Percentiles rank a stretch among this genome's conserved stretches.
phyloP scores from a whole-genome alignment of 164 flowering plant genomes.

The Aristolochia californica region DNA sequence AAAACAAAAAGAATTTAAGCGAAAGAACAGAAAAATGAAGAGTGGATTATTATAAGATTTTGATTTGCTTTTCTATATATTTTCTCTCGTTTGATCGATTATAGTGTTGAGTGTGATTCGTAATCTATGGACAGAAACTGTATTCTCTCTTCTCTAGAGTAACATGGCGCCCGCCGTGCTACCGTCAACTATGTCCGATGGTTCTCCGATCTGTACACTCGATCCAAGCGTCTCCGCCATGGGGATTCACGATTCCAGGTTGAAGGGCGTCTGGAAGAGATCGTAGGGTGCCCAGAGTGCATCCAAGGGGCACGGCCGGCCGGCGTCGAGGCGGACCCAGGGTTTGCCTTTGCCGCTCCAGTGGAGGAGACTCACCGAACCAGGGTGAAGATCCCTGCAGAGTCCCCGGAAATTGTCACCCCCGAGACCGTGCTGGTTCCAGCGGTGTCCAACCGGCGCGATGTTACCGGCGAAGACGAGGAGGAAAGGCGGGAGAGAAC shows the following conservation, averaged over 20 bases:
- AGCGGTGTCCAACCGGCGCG: slow-evolving; percentile 71
- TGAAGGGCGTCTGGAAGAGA: slow-evolving; percentile 43
- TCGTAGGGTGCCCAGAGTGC: slow-evolving; percentile 95
- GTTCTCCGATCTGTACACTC: neutral
- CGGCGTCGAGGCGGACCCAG: slow-evolving; percentile 69
- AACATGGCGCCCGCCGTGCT: neutral
- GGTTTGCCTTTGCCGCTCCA: slow-evolving; percentile 98
- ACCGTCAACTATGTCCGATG: too few relatives aligned
- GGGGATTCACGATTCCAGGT: slow-evolving; percentile 25
- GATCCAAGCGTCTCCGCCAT: neutral
- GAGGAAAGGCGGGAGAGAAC: slow-evolving; percentile 81
- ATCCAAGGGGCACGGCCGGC: slow-evolving; percentile 77
- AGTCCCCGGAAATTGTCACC: slow-evolving; percentile 76
- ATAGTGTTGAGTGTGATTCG: too few relatives aligned
- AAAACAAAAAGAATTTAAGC: too few relatives aligned
- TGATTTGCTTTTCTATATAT: too few relatives aligned
- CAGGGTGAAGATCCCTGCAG: slow-evolving; percentile 76
- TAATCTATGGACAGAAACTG: too few relatives aligned
- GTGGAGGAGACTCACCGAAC: slow-evolving; percentile 85
- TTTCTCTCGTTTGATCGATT: too few relatives aligned
- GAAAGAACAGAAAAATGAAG: too few relatives aligned
- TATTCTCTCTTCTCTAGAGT: neutral
- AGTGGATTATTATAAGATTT: too few relatives aligned
- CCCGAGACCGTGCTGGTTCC: slow-evolving; percentile 96
- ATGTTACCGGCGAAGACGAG: slow-evolving; percentile 84